Evolutionary conservation across 78 protist genomes (phyloP).

Genomic region (Goniomonas avonlea): DNA sequence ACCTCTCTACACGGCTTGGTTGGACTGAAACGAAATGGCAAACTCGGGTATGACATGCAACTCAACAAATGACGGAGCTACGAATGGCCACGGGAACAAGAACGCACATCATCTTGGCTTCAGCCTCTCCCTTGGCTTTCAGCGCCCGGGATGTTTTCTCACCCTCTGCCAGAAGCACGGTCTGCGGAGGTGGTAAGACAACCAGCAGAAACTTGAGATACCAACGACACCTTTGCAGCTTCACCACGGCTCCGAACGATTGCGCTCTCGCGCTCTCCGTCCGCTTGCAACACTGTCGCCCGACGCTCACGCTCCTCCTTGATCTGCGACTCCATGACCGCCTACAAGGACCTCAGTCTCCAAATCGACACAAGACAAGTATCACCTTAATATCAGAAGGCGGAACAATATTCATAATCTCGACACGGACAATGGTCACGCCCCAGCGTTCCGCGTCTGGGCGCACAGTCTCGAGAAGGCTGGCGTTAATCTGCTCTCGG

Average conservation of each 20-base stretch:
- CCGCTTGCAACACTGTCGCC: background rate
- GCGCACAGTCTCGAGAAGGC: background rate
- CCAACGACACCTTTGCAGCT: background rate
- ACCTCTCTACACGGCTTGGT: too few relatives aligned
- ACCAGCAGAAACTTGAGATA: too few relatives aligned
- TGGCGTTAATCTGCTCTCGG: constrained; percentile 15
- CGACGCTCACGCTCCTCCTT: constrained; percentile 13
- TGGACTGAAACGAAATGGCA: too few relatives aligned
- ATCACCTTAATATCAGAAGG: background rate
- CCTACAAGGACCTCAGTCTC: too few relatives aligned
- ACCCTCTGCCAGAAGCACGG: constrained; percentile 13
- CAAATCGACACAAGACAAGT: too few relatives aligned
- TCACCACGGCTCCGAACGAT: background rate
- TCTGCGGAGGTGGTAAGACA: too few relatives aligned
- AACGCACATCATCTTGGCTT: constrained; percentile 21
- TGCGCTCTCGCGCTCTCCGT: constrained; percentile 3
- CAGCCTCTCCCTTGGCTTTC: constrained; percentile 4
- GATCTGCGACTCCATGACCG: constrained; percentile 21
- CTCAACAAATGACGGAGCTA: too few relatives aligned
- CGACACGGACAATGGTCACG: constrained; percentile 20
- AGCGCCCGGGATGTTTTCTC: background rate
- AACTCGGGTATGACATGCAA: too few relatives aligned
- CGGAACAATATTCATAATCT: constrained; percentile 1
- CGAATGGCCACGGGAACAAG: too few relatives aligned
- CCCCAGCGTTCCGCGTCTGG: constrained; percentile 31